Conservation (phyloP, 257 asterid species). For the Solanum chmielewskii region DNA sequence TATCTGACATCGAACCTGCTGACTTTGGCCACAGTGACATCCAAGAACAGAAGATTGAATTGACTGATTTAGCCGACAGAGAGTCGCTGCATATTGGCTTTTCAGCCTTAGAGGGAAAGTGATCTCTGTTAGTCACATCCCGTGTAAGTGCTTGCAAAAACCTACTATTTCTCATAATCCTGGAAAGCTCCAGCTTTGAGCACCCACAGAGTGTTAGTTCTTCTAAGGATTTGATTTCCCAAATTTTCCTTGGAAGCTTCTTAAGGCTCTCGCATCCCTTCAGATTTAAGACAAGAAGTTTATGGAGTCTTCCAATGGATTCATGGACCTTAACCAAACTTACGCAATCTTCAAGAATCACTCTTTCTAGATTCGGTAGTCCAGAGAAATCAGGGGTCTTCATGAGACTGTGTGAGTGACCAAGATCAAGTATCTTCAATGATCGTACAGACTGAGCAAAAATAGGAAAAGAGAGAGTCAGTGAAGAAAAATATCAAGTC, state of each 20-base stretch:
- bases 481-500: not conserved
- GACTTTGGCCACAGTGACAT: not conserved
- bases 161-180: not conserved
- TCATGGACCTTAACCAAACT: constrained; percentile 1
- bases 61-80: not conserved
- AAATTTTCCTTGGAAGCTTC: not conserved
- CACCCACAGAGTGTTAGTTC: not conserved
- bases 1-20: not conserved
- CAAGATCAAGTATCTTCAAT: constrained; percentile 6
- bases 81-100: not conserved
- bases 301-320: constrained; percentile 1
- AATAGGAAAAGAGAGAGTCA: not conserved
- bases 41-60: constrained; percentile 1
- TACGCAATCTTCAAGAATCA: constrained; percentile 5
- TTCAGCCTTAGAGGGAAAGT: not conserved
- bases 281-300: not conserved
- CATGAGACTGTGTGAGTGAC: not conserved
- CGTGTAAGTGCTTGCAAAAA: not conserved
- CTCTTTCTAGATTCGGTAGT: not conserved
- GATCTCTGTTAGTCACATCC: not conserved
- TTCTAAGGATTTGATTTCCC: not conserved
- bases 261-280: not conserved
- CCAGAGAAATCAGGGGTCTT: constrained; percentile 10
- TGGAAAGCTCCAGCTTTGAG: not conserved
- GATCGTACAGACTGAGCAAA: not conserved